phyloP scores from a whole-genome alignment of 2,329 filamentous ascomycete species.

The Pestalotiopsis sp. region DNA sequence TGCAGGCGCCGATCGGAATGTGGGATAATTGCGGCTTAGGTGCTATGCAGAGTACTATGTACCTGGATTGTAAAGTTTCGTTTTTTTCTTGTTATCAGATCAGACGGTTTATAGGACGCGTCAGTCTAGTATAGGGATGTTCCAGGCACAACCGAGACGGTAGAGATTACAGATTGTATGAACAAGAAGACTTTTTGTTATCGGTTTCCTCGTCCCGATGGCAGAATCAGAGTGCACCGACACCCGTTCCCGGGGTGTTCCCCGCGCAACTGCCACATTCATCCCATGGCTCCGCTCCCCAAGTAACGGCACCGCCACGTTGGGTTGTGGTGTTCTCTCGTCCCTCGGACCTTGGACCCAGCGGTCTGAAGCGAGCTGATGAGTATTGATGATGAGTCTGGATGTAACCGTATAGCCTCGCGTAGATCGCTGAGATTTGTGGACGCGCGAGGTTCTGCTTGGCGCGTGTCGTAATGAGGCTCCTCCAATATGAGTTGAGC shows the following conservation, averaged over 20 bases:
- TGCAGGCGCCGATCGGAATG: neutral
- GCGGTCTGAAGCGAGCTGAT: neutral
- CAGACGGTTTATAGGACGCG: neutral
- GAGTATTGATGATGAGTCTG: neutral
- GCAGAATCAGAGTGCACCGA: neutral
- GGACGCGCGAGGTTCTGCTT: neutral
- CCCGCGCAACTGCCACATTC: neutral
- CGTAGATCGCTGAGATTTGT: neutral
- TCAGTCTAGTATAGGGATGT: neutral
- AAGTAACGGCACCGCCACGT: neutral
- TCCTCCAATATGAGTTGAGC: neutral
- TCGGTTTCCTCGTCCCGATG: too few species aligned
- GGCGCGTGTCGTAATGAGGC: neutral
- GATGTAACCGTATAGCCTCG: neutral
- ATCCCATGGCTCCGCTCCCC: neutral
- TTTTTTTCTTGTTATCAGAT: neutral
- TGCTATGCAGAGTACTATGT: neutral
- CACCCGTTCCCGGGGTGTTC: neutral
- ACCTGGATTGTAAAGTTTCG: too few species aligned
- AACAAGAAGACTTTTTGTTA: too few species aligned
- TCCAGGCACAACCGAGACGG: too few species aligned
- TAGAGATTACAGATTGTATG: too few species aligned
- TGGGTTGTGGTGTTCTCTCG: neutral
- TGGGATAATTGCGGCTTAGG: neutral
- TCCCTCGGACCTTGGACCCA: neutral